phyloP scores from a whole-genome alignment of 2,329 filamentous ascomycete genomes.

The Venturia aucupariae region DNA sequence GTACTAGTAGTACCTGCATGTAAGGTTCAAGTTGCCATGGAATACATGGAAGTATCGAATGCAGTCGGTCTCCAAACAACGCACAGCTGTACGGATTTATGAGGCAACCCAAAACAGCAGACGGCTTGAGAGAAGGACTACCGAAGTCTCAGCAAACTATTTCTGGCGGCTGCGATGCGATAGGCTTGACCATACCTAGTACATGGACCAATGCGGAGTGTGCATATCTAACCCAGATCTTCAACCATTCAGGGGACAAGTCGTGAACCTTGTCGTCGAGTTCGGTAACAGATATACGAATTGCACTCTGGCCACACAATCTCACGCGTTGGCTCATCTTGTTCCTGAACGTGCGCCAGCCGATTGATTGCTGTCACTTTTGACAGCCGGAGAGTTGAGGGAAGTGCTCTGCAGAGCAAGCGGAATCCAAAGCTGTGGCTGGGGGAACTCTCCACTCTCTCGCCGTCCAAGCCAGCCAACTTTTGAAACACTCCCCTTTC shows the following conservation, averaged over 20 bases:
- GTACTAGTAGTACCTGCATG: background rate
- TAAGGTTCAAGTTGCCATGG: background rate
- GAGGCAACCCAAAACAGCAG: background rate
- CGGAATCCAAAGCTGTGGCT: background rate
- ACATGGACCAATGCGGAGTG: background rate
- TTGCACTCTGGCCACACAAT: background rate
- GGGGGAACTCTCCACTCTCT: background rate
- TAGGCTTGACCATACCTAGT: no score
- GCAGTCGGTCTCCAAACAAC: background rate
- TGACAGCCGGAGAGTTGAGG: background rate
- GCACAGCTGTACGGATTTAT: no score
- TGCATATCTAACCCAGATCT: background rate
- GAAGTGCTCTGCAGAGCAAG: no score
- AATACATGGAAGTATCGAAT: background rate
- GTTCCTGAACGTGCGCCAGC: background rate
- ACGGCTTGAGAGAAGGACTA: background rate
- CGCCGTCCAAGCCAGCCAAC: background rate
- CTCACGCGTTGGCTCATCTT: background rate
- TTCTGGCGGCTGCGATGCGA: background rate
- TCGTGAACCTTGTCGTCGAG: background rate
- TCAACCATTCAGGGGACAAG: background rate
- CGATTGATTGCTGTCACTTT: background rate
- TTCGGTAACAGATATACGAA: background rate
- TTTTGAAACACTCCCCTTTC: slow-evolving; percentile 8
- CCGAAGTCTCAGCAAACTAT: background rate